Conservation (phyloP, 164 flowering plant genomes). For the Aristolochia contorta region DNA sequence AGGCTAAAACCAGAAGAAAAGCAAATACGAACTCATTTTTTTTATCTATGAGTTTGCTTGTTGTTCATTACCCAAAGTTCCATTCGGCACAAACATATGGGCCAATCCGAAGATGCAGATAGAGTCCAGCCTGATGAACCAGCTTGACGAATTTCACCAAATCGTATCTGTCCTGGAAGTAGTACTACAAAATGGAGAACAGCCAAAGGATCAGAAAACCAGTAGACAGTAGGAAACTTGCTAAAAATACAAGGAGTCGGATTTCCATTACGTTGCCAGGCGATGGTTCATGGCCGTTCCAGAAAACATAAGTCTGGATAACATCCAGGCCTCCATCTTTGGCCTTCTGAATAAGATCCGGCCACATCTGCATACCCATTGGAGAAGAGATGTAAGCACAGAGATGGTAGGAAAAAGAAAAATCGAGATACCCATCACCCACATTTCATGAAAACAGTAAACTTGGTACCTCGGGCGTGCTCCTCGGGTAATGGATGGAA, state of each 20-base stretch:
- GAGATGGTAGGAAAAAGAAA: slow-evolving; percentile 5
- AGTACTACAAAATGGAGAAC: slow-evolving; percentile 33
- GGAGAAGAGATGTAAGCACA: background rate
- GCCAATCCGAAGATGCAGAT: slow-evolving; percentile 75
- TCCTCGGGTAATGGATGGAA: slow-evolving; percentile 90
- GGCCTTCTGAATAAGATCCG: slow-evolving; percentile 68
- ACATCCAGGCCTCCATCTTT: slow-evolving; percentile 84
- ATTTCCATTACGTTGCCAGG: slow-evolving; percentile 52
- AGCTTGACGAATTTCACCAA: slow-evolving; percentile 62
- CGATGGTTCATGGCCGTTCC: slow-evolving; percentile 85
- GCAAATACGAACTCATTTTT: background rate
- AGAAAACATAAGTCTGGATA: slow-evolving; percentile 72
- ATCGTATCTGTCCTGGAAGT: slow-evolving; percentile 73
- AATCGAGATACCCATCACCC: slow-evolving; percentile 12
- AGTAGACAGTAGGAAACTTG: background rate
- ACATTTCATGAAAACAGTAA: slow-evolving; percentile 9
- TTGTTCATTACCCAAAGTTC: slow-evolving; percentile 61
- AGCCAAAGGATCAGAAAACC: background rate
- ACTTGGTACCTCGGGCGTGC: slow-evolving; percentile 69
- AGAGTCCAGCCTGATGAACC: slow-evolving; percentile 70
- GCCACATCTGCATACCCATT: slow-evolving; percentile 64
- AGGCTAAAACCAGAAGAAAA: background rate
- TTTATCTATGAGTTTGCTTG: background rate
- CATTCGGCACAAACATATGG: slow-evolving; percentile 85
- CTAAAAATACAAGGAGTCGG: background rate